Evolutionary conservation across 768 basidiomycete genomes (phyloP).

Genomic region (Rhodosporidiobolus odoratus): DNA sequence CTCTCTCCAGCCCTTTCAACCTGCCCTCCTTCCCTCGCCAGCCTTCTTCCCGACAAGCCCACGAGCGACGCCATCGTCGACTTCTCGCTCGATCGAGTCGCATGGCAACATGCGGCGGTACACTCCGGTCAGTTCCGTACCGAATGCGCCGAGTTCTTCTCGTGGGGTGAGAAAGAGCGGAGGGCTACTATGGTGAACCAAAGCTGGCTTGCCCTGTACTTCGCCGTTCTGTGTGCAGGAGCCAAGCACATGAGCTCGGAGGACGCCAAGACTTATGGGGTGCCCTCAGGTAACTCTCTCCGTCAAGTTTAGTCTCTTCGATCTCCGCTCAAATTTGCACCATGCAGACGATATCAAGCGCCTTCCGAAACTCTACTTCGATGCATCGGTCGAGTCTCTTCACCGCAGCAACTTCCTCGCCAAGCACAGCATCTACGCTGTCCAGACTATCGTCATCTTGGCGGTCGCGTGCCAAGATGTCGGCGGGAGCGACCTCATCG

Average conservation of each 20-base stretch:
- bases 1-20: not conserved
- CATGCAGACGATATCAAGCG: not conserved
- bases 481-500: slow-evolving; percentile 27
- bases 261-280: not conserved
- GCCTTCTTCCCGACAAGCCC: slow-evolving; percentile 5
- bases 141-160: slow-evolving; percentile 27
- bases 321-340: not conserved
- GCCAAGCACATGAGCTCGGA: slow-evolving; percentile 29
- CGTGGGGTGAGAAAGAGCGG: slow-evolving; percentile 17
- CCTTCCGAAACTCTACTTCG: slow-evolving; percentile 26
- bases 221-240: slow-evolving; percentile 19
- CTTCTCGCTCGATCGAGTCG: slow-evolving; percentile 25
- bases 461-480: slow-evolving; percentile 23
- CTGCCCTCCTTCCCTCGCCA: not conserved
- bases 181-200: slow-evolving; percentile 22
- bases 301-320: not conserved
- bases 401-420: slow-evolving; percentile 22
- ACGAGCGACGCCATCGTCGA: slow-evolving; percentile 9
- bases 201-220: slow-evolving; percentile 33
- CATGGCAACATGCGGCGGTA: slow-evolving; percentile 29
- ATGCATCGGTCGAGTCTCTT: not conserved
- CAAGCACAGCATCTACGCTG: slow-evolving; percentile 18
- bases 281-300: not conserved
- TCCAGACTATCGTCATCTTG: slow-evolving; percentile 30
- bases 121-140: slow-evolving; percentile 19